phyloP scores from a whole-genome alignment of 2,329 filamentous ascomycete species.

The Aaosphaeria pasadenensis region DNA sequence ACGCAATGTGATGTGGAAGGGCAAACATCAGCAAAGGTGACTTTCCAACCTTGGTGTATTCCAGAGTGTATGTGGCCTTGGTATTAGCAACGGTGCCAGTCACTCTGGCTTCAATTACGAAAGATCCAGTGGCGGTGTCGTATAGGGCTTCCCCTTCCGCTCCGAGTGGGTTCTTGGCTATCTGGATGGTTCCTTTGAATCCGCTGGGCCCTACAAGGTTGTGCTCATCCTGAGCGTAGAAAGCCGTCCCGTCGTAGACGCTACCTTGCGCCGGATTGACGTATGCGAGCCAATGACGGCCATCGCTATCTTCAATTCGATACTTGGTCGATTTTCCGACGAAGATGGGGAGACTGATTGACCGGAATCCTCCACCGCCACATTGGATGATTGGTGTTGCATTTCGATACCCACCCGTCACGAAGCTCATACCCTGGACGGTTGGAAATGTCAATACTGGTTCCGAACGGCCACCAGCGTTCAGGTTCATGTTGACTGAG shows the following conservation, averaged over 20 bases:
- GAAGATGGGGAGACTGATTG: conserved; percentile 55
- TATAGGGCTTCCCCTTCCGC: conserved; percentile 64
- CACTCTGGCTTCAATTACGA: conserved; percentile 63
- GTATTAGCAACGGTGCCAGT: conserved; percentile 59
- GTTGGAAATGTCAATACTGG: conserved; percentile 73
- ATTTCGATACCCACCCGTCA: conserved; percentile 73
- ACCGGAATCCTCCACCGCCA: conserved; percentile 70
- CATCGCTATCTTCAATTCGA: conserved; percentile 67
- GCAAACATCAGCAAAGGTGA: conserved; percentile 77
- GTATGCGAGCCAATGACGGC: conserved; percentile 72
- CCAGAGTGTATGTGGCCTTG: conserved; percentile 66
- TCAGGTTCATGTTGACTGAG: conserved; percentile 66
- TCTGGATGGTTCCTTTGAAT: conserved; percentile 78
- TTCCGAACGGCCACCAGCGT: conserved; percentile 41
- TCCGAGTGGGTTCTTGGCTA: conserved; percentile 69
- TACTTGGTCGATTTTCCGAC: conserved; percentile 73
- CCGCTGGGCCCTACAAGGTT: conserved; percentile 61
- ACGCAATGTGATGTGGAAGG: conserved; percentile 78
- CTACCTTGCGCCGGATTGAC: conserved; percentile 53
- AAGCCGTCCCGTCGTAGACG: conserved; percentile 58
- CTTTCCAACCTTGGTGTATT: conserved; percentile 69
- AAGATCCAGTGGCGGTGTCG: conserved; percentile 74
- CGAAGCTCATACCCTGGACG: conserved; percentile 84
- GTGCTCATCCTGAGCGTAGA: conserved; percentile 61
- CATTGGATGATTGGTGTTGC: conserved; percentile 67